Evolutionary conservation across 2,329 filamentous ascomycete genomes (phyloP).

Genomic region (Teratosphaeria viscida): DNA sequence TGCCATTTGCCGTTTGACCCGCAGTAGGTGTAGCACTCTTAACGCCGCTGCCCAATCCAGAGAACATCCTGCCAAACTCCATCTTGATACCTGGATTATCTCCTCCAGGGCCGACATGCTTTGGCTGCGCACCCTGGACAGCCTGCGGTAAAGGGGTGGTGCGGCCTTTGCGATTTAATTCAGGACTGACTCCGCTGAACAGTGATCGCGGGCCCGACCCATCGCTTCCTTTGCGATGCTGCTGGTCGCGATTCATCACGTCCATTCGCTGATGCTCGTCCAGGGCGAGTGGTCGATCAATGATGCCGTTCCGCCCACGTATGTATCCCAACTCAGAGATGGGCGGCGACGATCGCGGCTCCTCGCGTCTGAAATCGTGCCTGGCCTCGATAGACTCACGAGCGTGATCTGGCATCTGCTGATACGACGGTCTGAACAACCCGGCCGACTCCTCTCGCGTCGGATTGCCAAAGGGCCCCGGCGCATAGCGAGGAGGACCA

Average conservation of each 20-base stretch:
- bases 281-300: constrained; percentile 28
- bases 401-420: constrained; percentile 14
- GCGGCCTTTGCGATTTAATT: constrained; percentile 71
- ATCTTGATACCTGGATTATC: constrained; percentile 80
- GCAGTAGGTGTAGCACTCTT: constrained; percentile 41
- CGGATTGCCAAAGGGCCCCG: constrained; percentile 16
- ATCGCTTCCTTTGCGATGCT: constrained; percentile 26
- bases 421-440: constrained; percentile 20
- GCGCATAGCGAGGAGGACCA: constrained; percentile 12
- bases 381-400: constrained; percentile 22
- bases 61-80: constrained; percentile 90
- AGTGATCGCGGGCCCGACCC: constrained; percentile 47
- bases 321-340: constrained; percentile 13
- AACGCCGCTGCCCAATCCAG: constrained; percentile 70
- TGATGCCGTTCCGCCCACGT: constrained; percentile 17
- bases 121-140: constrained; percentile 80
- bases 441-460: constrained; percentile 22
- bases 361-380: constrained; percentile 18
- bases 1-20: constrained; percentile 39
- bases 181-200: constrained; percentile 54
- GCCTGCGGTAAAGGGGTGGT: constrained; percentile 85
- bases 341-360: constrained; percentile 18
- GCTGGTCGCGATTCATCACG: constrained; percentile 38
- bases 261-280: constrained; percentile 36
- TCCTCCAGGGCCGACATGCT: constrained; percentile 64